phyloP scores from a whole-genome alignment of 2,329 filamentous ascomycete genomes.

The Pezicula rhizophila region DNA sequence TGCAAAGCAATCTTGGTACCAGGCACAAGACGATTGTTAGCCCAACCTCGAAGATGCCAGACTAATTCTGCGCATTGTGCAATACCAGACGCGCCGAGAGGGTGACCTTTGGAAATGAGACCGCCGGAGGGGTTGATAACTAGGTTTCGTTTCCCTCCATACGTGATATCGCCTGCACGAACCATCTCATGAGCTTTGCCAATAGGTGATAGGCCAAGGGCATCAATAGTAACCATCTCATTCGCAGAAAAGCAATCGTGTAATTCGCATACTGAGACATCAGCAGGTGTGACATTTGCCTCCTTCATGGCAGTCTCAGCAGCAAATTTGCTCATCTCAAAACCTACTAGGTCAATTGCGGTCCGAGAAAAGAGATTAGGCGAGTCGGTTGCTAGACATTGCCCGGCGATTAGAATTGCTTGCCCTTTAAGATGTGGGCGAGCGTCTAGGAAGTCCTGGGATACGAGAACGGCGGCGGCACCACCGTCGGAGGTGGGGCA shows the following conservation, averaged over 20 bases:
- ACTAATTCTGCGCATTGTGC: conserved; percentile 93
- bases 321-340: conserved; percentile 73
- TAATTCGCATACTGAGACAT: conserved; percentile 81
- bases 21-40: conserved; percentile 73
- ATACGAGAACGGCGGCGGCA: conserved; percentile 83
- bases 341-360: conserved; percentile 85
- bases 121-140: conserved; percentile 92
- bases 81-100: conserved; percentile 87
- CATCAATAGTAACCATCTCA: conserved; percentile 86
- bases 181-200: conserved; percentile 93
- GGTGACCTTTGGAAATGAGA: conserved; percentile 93
- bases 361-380: conserved; percentile 72
- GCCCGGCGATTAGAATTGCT: conserved; percentile 84
- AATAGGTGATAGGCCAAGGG: conserved; percentile 68
- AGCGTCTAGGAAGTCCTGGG: conserved; percentile 79
- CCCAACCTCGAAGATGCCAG: conserved; percentile 94
- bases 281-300: conserved; percentile 60
- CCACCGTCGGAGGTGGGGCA: conserved; percentile 93
- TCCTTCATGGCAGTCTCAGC: conserved; percentile 65
- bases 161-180: conserved; percentile 81
- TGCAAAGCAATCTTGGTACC: conserved; percentile 71
- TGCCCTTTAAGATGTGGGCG: conserved; percentile 75
- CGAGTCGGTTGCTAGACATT: conserved; percentile 79
- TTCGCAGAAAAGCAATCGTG: conserved; percentile 98
- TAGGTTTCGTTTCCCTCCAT: conserved; percentile 63